Conservation (phyloP, 129 eudicot genomes). For the Helianthus annuus region DNA sequence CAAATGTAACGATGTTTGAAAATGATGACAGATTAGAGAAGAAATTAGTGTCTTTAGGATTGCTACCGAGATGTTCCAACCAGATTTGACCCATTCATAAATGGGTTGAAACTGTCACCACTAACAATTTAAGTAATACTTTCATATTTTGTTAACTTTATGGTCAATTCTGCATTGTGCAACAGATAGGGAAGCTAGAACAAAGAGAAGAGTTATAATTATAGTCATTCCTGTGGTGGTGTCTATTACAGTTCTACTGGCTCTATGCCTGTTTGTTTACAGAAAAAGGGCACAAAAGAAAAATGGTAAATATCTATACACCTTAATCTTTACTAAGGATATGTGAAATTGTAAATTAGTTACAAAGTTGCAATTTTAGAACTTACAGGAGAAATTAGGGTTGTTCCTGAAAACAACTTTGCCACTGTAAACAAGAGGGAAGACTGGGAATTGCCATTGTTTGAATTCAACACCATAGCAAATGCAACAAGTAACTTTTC, state of each 20-base stretch:
- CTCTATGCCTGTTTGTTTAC: conserved; percentile 22
- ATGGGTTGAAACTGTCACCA: no score
- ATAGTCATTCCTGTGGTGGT: conserved; percentile 30
- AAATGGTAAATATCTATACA: conserved; percentile 17
- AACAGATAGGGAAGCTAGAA: conserved; percentile 5
- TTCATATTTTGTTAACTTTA: no score
- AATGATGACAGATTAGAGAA: no score
- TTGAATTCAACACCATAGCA: conserved; percentile 38
- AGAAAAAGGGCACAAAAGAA: conserved; percentile 14
- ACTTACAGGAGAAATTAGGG: conserved; percentile 2
- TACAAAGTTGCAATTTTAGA: neutral
- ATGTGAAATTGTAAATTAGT: neutral
- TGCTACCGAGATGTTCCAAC: no score
- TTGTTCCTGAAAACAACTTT: conserved; percentile 19
- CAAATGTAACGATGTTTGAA: no score
- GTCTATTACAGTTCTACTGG: conserved; percentile 16
- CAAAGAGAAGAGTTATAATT: conserved; percentile 23
- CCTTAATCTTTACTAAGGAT: neutral
- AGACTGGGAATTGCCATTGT: conserved; percentile 48
- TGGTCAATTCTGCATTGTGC: neutral
- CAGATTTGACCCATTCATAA: no score
- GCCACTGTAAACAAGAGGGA: conserved; percentile 23
- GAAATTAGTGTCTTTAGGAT: no score
- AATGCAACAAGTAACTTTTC: conserved; percentile 54
- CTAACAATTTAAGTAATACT: no score